phyloP scores from a whole-genome alignment of 345 rosid genomes.

The Cochlearia excelsa region DNA sequence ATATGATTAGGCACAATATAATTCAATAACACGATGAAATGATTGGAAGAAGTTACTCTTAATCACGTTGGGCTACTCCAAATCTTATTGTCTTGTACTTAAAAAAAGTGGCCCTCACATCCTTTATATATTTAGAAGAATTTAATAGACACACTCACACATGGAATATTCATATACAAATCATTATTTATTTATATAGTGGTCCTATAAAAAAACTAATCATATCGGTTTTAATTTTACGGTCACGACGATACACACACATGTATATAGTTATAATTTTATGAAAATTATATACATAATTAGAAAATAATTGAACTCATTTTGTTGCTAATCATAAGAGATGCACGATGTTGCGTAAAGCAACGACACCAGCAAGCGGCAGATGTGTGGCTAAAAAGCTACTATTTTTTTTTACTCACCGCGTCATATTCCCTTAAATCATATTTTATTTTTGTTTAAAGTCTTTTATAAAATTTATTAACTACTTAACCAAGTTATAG shows the following conservation, averaged over 20 bases:
- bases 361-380: slow-evolving; percentile 39
- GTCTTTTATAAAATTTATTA: background rate
- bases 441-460: background rate
- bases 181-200: slow-evolving; percentile 14
- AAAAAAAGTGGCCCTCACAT: slow-evolving; percentile 38
- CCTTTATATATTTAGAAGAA: slow-evolving; percentile 23
- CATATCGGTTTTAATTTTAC: slow-evolving; percentile 12
- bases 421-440: slow-evolving; percentile 7
- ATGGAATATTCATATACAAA: slow-evolving; percentile 18
- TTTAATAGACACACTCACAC: slow-evolving; percentile 31
- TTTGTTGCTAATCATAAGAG: slow-evolving; percentile 35
- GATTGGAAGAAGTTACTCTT: slow-evolving; percentile 38
- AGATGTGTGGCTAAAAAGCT: slow-evolving; percentile 32
- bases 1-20: slow-evolving; percentile 28
- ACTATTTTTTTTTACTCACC: slow-evolving; percentile 32
- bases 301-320: slow-evolving; percentile 30
- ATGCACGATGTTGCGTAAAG: slow-evolving; percentile 43
- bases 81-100: slow-evolving; percentile 35
- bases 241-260: slow-evolving; percentile 6
- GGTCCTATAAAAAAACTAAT: slow-evolving; percentile 29
- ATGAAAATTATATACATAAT: slow-evolving; percentile 10
- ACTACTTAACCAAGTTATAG: background rate
- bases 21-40: slow-evolving; percentile 37
- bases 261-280: background rate
- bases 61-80: slow-evolving; percentile 37